These are phyloP conservation scores for Fusarium nodosum DNA, from an alignment of 2,329 filamentous ascomycete species.

Conservation along the genomic window DNA sequence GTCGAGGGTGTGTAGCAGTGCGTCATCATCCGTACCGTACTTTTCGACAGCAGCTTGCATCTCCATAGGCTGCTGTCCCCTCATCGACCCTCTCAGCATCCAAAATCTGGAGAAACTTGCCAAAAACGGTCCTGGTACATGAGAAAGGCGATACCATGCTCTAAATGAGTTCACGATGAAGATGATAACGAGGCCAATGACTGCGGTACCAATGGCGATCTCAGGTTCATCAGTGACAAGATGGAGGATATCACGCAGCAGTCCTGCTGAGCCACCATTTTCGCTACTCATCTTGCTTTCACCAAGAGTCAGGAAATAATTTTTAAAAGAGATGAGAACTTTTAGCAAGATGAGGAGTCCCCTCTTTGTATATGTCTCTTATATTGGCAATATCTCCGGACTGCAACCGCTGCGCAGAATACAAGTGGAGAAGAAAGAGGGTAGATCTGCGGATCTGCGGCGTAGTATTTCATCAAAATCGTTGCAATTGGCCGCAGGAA, in stretches of 20 bases:
- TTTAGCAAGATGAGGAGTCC: not conserved
- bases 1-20: accelerated
- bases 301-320: too few species aligned
- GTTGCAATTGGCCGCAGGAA: not conserved
- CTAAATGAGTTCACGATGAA: constrained; percentile 34
- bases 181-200: constrained; percentile 1
- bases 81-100: constrained; percentile 50
- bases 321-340: not conserved
- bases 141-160: constrained; percentile 52
- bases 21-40: not conserved
- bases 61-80: constrained; percentile 44
- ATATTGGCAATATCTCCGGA: not conserved
- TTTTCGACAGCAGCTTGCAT: constrained; percentile 36
- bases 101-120: constrained; percentile 53
- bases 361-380: not conserved
- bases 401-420: not conserved
- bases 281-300: not conserved
- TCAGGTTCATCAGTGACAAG: not conserved
- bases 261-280: not conserved
- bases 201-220: not conserved
- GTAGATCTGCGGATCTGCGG: not conserved
- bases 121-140: constrained; percentile 54
- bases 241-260: constrained; percentile 6
- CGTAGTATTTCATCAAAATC: not conserved
- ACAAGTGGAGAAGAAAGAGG: not conserved